Evolutionary conservation across 495 filamentous ascomycete species (phyloP), one percentile per base, ranked within the genome.

Genomic region (Neurospora sp.): DNA sequence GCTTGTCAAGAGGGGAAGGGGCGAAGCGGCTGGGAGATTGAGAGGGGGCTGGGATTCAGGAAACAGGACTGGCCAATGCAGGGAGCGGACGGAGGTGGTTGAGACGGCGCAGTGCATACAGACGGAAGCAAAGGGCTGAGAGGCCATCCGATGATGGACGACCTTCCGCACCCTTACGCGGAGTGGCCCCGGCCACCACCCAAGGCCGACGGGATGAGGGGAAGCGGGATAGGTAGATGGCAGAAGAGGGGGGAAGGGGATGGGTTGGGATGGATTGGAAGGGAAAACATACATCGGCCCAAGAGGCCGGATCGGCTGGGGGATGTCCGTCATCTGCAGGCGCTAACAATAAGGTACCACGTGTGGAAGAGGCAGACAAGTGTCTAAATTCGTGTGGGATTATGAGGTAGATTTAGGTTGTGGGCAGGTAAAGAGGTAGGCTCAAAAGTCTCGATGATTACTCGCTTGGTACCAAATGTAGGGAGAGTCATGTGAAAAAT

Each of bases 201-300:
- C 27, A 35, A 66, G 27, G 14, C 22, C 27, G 27, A 66, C 53
- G 7, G 53, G 12, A 66, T 66, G 53, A 66, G 53, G 53, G 53
- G 53, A 61, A 61, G 53, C 53, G 53, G 53, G 22, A 66, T 35
- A 66, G 53, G 53, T 61, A 31, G 48, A 66, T 35, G 14, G 31
- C 53, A 31, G 14, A 66, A 14, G 53, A 35, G 22, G 27, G 22
- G 22, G 22, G 31, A 16, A 31, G n/a, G 46, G 46, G 3, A 59
- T 31, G 53, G 53, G 27, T 31, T 53, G 10, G 22, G 53, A 61
- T 66, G 27, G 14, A 14, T 61, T 5, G 31, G 31, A 35, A 35
- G 31, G 35, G 53, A 14, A 5, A 14, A 70, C 70, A n/a, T 71
- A 77, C 76, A 70, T 68, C 18, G 74, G 76, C 72, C 72, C 74